Evolutionary conservation across 768 basidiomycete genomes (phyloP), one percentile per base, ranked within the genome.

Genomic region (Vararia minispora): DNA sequence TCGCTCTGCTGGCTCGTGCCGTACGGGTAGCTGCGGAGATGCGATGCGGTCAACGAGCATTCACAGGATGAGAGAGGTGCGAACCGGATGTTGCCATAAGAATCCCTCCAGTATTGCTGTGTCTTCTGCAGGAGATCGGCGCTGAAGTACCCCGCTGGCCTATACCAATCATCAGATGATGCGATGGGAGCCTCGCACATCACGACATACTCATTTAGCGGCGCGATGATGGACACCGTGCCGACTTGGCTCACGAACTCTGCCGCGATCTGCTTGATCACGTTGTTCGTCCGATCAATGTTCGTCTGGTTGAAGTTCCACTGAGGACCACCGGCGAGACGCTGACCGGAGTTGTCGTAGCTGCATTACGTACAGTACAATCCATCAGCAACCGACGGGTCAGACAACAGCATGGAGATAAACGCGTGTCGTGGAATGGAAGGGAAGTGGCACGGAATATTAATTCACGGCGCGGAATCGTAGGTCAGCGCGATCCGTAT

Each of bases 301-400:
- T 87, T 80, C 23, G 66, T 69, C 42, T 69, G 65, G 33, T 69
- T 68, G 1, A 71, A 69, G 10, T 86, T 79, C 86, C 86, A 89
- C 23, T 61, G 54, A 56, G 86, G 85, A n/a, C n/a, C n/a, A 46
- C 56, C 71, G 8, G 64, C 40, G 43, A 74, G 54, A 42, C 58
- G 71, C 35, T 77, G 79, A 14, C 86, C 86, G 32, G 84, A 87
- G 50, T 89, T 89, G 50, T 89, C 86, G 50, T 74, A 89, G 16
- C 85, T 84, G 50, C 1, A 37, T 39, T 13, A 33, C 8, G n/a
- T n/a, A n/a, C n/a, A n/a, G n/a, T n/a, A n/a, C n/a, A n/a, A n/a
- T n/a, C n/a, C n/a, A n/a, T n/a, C n/a, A n/a, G n/a, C n/a, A n/a
- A n/a, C n/a, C n/a, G n/a, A n/a, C n/a, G n/a, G n/a, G n/a, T n/a